Conservation (phyloP, 495 filamentous ascomycete genomes). For the Xylaria grammica region DNA sequence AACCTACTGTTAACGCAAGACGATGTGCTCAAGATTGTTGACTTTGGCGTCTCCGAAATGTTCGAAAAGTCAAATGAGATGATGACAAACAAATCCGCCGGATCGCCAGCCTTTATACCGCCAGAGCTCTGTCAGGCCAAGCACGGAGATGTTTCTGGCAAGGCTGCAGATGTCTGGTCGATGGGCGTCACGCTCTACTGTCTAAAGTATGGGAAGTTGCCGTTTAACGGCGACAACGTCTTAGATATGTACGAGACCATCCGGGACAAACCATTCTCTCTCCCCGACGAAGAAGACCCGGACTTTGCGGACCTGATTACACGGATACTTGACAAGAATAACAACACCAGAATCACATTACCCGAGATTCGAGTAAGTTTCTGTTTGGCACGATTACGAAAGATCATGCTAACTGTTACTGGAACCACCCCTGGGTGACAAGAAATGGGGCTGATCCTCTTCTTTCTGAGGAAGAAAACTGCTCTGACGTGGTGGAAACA, state of each 20-base stretch:
- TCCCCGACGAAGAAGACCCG: constrained; percentile 62
- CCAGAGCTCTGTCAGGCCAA: constrained; percentile 89
- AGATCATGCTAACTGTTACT: constrained; percentile 11
- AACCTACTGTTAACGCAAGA: constrained; percentile 90
- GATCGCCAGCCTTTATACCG: constrained; percentile 92
- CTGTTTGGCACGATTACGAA: background rate
- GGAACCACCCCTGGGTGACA: constrained; percentile 97
- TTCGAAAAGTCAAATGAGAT: constrained; percentile 90
- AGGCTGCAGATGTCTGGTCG: constrained; percentile 95
- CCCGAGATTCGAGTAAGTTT: constrained; percentile 72
- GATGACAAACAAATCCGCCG: constrained; percentile 92
- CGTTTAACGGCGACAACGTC: constrained; percentile 78
- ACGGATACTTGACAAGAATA: constrained; percentile 77
- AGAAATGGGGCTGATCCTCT: constrained; percentile 79
- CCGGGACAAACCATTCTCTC: constrained; percentile 60
- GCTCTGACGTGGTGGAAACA: constrained; percentile 72
- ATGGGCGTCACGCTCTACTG: constrained; percentile 98
- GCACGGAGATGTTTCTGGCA: constrained; percentile 87
- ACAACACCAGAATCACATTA: constrained; percentile 80
- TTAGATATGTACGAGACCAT: constrained; percentile 92
- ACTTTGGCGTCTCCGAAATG: constrained; percentile 99
- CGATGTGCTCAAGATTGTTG: constrained; percentile 92
- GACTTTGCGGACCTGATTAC: constrained; percentile 71
- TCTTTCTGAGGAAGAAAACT: constrained; percentile 85
- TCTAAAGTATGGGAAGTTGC: constrained; percentile 83